A percentile compares a stretch with the other conserved stretches of the same genome.
Evolutionary conservation across 1,284 basidiomycete species (phyloP).

Genomic region (Sparassis latifolia): DNA sequence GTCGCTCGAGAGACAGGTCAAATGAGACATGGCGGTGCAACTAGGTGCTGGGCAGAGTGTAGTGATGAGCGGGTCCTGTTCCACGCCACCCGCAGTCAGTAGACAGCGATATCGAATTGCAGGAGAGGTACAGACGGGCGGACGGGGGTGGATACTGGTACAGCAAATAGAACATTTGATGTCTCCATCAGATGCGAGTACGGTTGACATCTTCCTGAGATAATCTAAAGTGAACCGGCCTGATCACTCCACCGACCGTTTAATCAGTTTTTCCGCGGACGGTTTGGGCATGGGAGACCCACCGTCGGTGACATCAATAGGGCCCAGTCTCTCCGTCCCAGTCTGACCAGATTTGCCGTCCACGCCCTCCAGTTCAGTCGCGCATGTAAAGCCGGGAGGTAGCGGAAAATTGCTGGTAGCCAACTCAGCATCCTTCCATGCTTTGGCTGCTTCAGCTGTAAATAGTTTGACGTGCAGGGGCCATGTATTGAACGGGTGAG

Average conservation of each 20-base stretch:
- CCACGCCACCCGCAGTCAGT: background rate
- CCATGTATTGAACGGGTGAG: constrained; percentile 56
- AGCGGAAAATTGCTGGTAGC: constrained; percentile 27
- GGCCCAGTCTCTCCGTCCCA: constrained; percentile 44
- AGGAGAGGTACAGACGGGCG: constrained; percentile 32
- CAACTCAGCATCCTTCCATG: constrained; percentile 35
- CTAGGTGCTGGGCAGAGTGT: constrained; percentile 42
- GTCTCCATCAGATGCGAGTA: constrained; percentile 28
- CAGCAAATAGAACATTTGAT: constrained; percentile 51
- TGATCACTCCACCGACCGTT: constrained; percentile 11
- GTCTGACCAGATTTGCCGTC: constrained; percentile 51
- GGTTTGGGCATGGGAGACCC: constrained; percentile 9
- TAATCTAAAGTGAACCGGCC: constrained; percentile 49
- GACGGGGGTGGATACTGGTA: constrained; percentile 33
- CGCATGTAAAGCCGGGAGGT: constrained; percentile 44
- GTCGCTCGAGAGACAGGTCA: constrained; percentile 58
- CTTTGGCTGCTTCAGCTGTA: constrained; percentile 48
- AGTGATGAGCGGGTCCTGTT: constrained; percentile 51
- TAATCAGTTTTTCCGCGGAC: no score
- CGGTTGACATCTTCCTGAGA: constrained; percentile 42
- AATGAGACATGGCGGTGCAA: constrained; percentile 57
- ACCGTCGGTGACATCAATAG: constrained; percentile 67
- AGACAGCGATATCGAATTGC: background rate
- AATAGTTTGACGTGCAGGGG: constrained; percentile 67
- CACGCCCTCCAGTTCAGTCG: constrained; percentile 65